phyloP scores from a whole-genome alignment of 2,329 filamentous ascomycete genomes.

The Colletotrichum coccodes region DNA sequence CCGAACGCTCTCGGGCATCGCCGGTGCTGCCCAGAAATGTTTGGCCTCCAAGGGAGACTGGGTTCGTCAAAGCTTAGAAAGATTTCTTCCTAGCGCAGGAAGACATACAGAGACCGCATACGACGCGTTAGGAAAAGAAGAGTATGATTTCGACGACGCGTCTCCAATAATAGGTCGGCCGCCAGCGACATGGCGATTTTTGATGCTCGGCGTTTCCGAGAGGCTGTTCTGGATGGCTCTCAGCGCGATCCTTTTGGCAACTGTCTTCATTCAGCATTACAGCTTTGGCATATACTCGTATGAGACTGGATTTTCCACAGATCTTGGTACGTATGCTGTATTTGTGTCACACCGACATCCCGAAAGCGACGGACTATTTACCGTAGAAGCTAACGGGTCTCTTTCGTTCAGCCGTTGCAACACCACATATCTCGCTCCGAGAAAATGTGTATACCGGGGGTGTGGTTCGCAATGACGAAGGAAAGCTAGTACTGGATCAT shows the following conservation, averaged over 20 bases:
- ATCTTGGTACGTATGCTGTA: background rate
- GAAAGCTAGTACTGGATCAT: background rate
- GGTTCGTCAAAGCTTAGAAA: background rate
- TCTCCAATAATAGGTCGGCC: background rate
- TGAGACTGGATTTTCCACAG: background rate
- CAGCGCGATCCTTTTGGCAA: background rate
- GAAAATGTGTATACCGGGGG: background rate
- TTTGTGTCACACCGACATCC: too few relatives aligned
- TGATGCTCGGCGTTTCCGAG: background rate
- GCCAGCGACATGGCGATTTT: background rate
- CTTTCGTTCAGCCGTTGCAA: background rate
- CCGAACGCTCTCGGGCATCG: too few relatives aligned
- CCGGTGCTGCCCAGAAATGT: background rate
- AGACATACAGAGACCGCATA: background rate
- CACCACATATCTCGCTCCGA: background rate
- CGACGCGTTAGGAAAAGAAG: background rate
- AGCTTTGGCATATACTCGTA: background rate
- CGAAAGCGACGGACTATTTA: too few relatives aligned
- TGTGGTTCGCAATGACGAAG: background rate
- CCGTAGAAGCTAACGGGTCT: background rate
- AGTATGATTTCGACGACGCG: background rate
- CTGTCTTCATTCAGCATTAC: background rate
- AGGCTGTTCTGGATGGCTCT: background rate
- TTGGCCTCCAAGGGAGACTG: background rate
- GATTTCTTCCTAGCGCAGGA: background rate